Evolutionary conservation across 345 rosid genomes (phyloP).

Genomic region (Adansonia digitata): DNA sequence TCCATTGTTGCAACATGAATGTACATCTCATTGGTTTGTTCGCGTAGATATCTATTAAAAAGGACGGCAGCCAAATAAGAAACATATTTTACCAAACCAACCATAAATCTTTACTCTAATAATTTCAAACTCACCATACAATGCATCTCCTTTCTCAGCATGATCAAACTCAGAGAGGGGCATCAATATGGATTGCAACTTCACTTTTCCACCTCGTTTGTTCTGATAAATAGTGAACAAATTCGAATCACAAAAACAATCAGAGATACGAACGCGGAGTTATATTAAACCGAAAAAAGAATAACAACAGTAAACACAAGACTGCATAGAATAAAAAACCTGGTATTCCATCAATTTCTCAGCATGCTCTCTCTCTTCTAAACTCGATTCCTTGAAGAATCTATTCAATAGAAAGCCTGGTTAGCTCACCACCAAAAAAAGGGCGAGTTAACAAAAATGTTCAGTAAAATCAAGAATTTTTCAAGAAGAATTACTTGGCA

Average conservation of each 20-base stretch:
- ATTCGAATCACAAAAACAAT: neutral
- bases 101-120: neutral
- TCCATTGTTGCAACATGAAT: neutral
- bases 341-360: conserved; percentile 89
- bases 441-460: too few species aligned
- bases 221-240: conserved; percentile 39
- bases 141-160: conserved; percentile 86
- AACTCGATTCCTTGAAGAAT: conserved; percentile 88
- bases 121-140: conserved; percentile 53
- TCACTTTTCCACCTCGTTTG: conserved; percentile 87
- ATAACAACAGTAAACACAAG: neutral
- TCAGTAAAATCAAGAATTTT: neutral
- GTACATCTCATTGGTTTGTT: neutral
- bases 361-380: conserved; percentile 90
- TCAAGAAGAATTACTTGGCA: conserved; percentile 60
- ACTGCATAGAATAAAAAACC: conserved; percentile 33
- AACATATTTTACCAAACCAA: neutral
- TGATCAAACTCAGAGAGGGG: conserved; percentile 85
- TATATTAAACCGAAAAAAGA: neutral
- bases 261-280: neutral
- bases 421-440: neutral
- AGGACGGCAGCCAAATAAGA: neutral
- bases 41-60: neutral
- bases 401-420: conserved; percentile 29
- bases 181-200: conserved; percentile 55